phyloP scores from a whole-genome alignment of 352 stramenopile species.

The Globisporangium paroecandrum region DNA sequence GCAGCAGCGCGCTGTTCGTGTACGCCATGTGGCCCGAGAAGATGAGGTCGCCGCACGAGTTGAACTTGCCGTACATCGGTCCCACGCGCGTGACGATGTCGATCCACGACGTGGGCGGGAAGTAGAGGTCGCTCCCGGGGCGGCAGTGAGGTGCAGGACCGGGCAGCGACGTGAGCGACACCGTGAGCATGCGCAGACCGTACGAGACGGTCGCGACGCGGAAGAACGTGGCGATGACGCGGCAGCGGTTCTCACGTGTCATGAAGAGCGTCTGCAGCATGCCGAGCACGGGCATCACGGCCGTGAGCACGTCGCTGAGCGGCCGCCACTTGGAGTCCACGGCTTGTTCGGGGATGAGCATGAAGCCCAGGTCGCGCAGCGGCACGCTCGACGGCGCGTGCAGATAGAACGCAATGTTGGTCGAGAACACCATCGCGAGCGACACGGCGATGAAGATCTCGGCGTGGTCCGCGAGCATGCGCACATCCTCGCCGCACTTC shows the following conservation, averaged over 20 bases:
- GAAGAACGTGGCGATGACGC: slow-evolving; percentile 62
- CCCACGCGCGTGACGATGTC: slow-evolving; percentile 69
- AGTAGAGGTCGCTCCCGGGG: slow-evolving; percentile 43
- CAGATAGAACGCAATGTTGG: slow-evolving; percentile 73
- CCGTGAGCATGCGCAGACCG: slow-evolving; percentile 59
- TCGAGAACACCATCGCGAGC: slow-evolving; percentile 60
- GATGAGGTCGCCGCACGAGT: slow-evolving; percentile 73
- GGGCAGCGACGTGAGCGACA: slow-evolving; percentile 65
- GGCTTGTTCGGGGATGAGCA: slow-evolving; percentile 63
- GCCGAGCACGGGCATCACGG: slow-evolving; percentile 53
- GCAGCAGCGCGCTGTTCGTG: slow-evolving; percentile 58
- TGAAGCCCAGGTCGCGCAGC: slow-evolving; percentile 70
- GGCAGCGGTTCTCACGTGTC: slow-evolving; percentile 43
- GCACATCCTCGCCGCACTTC: slow-evolving; percentile 4
- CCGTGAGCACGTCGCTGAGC: slow-evolving; percentile 65
- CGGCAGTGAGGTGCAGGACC: slow-evolving; percentile 68
- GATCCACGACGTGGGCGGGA: slow-evolving; percentile 58
- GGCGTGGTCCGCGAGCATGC: slow-evolving; percentile 40
- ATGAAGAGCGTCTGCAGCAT: slow-evolving; percentile 47
- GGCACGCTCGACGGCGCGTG: slow-evolving; percentile 51
- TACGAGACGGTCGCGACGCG: slow-evolving; percentile 65
- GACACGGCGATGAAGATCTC: slow-evolving; percentile 67
- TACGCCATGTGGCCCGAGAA: slow-evolving; percentile 79
- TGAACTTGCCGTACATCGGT: slow-evolving; percentile 71
- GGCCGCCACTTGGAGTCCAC: slow-evolving; percentile 55